These are phyloP conservation scores for Haplosporangium gracile DNA, from an alignment of 192 early-diverging fungal genomes.

Conservation along the genomic window DNA sequence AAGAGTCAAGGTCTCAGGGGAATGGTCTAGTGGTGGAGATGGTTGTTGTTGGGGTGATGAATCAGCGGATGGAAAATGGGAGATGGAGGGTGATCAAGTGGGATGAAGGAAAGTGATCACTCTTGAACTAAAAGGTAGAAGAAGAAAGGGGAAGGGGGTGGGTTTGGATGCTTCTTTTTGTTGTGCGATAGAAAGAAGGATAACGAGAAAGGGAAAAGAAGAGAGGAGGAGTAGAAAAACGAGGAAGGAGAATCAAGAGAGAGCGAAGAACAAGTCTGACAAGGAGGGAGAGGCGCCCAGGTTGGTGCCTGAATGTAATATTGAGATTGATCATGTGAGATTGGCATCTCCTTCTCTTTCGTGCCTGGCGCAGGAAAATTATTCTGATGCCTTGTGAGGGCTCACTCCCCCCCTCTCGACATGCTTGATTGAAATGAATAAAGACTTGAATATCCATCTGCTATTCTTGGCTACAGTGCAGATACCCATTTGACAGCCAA, in stretches of 20 bases:
- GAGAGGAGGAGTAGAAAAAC: not conserved
- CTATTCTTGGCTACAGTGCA: too few species aligned
- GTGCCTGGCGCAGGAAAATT: not conserved
- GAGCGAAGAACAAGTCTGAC: not conserved
- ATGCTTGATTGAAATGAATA: too few species aligned
- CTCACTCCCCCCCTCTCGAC: too few species aligned
- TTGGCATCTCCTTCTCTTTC: not conserved
- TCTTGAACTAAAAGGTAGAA: not conserved
- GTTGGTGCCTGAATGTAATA: not conserved
- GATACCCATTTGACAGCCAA: too few species aligned
- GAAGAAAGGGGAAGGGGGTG: not conserved
- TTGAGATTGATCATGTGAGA: not conserved
- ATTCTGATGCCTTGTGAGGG: too few species aligned
- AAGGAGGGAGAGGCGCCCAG: not conserved
- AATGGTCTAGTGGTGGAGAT: too few species aligned
- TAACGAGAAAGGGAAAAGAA: not conserved
- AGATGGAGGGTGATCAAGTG: not conserved
- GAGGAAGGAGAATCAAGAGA: not conserved
- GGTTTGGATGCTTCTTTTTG: not conserved
- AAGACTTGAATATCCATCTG: too few species aligned
- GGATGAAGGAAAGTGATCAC: not conserved
- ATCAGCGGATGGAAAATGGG: not conserved
- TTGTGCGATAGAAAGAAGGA: not conserved
- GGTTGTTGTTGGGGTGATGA: too few species aligned
- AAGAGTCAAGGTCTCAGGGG: too few species aligned